Conservation (phyloP, 208 protist species). For the Angomonas ambiguus region DNA sequence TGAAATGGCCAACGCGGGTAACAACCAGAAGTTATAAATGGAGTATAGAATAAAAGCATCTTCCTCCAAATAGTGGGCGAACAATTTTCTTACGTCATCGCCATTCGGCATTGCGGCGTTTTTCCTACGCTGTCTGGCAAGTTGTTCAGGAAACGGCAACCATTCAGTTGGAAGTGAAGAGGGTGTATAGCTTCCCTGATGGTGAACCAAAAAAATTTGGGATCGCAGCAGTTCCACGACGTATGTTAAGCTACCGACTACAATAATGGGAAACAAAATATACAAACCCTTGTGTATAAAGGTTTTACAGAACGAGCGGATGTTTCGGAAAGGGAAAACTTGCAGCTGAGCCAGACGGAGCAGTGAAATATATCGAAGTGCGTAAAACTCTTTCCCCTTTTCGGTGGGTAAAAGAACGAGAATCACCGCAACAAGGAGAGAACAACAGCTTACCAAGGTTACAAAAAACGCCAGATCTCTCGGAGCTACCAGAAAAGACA, state of each 20-base stretch:
- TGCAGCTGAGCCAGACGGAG: constrained; percentile 59
- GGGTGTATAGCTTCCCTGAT: constrained; percentile 10
- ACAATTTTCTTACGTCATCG: constrained; percentile 33
- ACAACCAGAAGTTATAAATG: constrained; percentile 54
- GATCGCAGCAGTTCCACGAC: constrained; percentile 56
- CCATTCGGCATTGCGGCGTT: constrained; percentile 32
- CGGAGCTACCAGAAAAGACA: constrained; percentile 40
- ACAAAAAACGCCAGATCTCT: constrained; percentile 44
- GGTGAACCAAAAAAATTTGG: constrained; percentile 53
- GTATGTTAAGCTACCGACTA: constrained; percentile 39
- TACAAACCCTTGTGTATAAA: constrained; percentile 38
- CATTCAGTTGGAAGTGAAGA: too few relatives aligned
- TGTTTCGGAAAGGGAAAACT: constrained; percentile 33
- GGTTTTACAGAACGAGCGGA: constrained; percentile 36
- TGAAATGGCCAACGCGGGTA: constrained; percentile 48
- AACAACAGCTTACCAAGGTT: constrained; percentile 28
- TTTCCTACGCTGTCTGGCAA: constrained; percentile 19
- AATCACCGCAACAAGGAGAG: constrained; percentile 30
- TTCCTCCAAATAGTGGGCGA: constrained; percentile 48
- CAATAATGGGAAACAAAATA: constrained; percentile 47
- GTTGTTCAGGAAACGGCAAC: constrained; percentile 30
- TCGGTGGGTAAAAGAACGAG: constrained; percentile 16
- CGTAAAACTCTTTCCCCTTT: constrained; percentile 26
- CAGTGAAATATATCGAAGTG: constrained; percentile 59
- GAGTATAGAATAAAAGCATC: constrained; percentile 59